phyloP scores from a whole-genome alignment of 805 yeast genomes.

The Barnettozyma pratensis region DNA sequence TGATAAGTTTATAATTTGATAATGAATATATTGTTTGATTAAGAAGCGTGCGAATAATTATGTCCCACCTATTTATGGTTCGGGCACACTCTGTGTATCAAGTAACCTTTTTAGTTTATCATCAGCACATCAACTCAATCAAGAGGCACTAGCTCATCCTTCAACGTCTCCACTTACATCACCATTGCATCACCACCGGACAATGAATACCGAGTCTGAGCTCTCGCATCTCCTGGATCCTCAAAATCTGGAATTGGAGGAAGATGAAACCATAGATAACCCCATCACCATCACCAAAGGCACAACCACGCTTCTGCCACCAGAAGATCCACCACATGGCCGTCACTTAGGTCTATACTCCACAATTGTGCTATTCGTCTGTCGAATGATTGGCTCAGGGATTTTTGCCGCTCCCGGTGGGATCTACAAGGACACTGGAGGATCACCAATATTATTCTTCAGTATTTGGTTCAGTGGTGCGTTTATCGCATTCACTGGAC shows the following conservation, averaged over 20 bases:
- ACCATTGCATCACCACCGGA: background rate
- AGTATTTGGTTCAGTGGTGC: constrained; percentile 60
- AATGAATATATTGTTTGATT: too few relatives aligned
- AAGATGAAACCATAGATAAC: constrained; percentile 12
- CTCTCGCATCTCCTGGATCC: constrained; percentile 2
- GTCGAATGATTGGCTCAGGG: constrained; percentile 70
- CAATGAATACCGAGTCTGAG: background rate
- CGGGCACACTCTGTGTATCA: background rate
- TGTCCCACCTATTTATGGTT: background rate
- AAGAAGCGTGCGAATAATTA: too few relatives aligned
- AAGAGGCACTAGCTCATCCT: too few relatives aligned
- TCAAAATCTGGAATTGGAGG: constrained; percentile 9
- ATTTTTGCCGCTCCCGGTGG: constrained; percentile 58
- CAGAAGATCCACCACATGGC: constrained; percentile 49
- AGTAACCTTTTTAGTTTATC: background rate
- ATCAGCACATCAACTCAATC: too few relatives aligned
- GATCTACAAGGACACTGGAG: constrained; percentile 48
- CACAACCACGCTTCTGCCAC: constrained; percentile 4
- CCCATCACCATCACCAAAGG: constrained; percentile 3
- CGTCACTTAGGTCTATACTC: constrained; percentile 64
- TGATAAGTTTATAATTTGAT: background rate
- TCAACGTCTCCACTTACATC: too few relatives aligned
- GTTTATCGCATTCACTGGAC: constrained; percentile 54
- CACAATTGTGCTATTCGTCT: constrained; percentile 54
- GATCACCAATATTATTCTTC: constrained; percentile 54